Evolutionary conservation across 192 early-diverging fungal species (phyloP), one percentile per base, ranked within the genome.

Genomic region (Backusella tuberculispora): DNA sequence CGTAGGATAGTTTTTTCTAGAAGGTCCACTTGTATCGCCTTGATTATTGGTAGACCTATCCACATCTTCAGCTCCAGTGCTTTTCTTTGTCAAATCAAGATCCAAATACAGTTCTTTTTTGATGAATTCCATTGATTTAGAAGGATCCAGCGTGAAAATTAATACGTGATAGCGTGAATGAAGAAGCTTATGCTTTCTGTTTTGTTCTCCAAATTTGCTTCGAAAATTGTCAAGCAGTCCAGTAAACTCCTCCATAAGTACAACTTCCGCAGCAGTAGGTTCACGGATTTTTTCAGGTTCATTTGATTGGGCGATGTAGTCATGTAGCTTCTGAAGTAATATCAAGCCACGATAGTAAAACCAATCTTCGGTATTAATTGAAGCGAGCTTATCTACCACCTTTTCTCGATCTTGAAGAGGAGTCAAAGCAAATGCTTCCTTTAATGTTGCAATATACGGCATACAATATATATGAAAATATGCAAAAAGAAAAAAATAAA

Each of bases 351-450:
- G 42, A 26, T 80, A 80, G 12, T 76, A 76, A 21, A 65, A 73
- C 29, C 71, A 63, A 42, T 80, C 79, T 47, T 64, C 40, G 5
- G 74, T 69, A 34, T 64, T 66, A 14, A 41, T 40, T 26, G 72
- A 44, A 24, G 76, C 56, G 17, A 34, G 19, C 29, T 76, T 37
- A 10, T 72, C 29, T 38, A 76, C 47, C 0, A 71, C 47, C 0
- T 73, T 41, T 24, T 69, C 17, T 19, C 75, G 74, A 4, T 44
- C 66, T 24, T 63, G 48, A 71, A 73, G 47, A 19, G 64, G 26
- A 37, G 71, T 40, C n/a, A 74, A 42, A 17, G 79, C 79, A 43
- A 76, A 80, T 1, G 50, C 53, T 68, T 80, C 79, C 46, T 78
- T 67, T n/a, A 78, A 40, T 6, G 46, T 19, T 29, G 70, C 42